phyloP scores from a whole-genome alignment of 495 filamentous ascomycete genomes.

The Glutinoglossum americanum region DNA sequence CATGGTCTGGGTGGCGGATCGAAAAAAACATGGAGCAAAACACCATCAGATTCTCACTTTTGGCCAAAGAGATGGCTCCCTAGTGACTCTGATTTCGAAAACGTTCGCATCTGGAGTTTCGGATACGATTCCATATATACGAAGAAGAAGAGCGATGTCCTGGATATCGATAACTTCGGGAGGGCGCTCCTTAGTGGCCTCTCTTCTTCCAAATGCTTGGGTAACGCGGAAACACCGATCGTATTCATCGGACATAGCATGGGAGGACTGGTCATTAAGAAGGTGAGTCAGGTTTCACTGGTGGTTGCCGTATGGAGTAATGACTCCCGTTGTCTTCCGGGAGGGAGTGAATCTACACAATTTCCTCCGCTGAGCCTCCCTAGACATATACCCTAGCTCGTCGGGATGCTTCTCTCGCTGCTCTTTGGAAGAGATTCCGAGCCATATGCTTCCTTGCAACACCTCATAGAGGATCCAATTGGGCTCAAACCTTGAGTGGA shows the following conservation, averaged over 20 bases:
- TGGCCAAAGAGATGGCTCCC: slow-evolving; percentile 23
- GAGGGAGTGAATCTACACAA: neutral
- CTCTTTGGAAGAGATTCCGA: neutral
- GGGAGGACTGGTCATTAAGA: slow-evolving; percentile 4
- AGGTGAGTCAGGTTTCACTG: no score
- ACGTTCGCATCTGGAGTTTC: slow-evolving; percentile 19
- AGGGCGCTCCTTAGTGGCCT: slow-evolving; percentile 2
- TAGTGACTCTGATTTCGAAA: slow-evolving; percentile 12
- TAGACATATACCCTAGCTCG: neutral
- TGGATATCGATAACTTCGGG: slow-evolving; percentile 7
- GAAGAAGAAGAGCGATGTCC: slow-evolving; percentile 1
- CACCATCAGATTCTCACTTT: slow-evolving; percentile 6
- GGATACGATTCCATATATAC: slow-evolving; percentile 14
- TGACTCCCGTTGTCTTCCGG: neutral
- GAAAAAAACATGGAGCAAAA: slow-evolving; percentile 6
- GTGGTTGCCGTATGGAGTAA: neutral
- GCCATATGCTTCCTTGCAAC: neutral
- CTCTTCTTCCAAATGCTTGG: neutral
- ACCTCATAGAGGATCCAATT: neutral
- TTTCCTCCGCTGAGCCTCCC: neutral
- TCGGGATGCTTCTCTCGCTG: neutral
- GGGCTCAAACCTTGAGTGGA: neutral
- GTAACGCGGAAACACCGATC: neutral
- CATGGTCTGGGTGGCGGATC: slow-evolving; percentile 9
- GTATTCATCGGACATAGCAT: slow-evolving; percentile 8